phyloP scores from a whole-genome alignment of 192 early-diverging fungal genomes.

The Geosiphon pyriformis region DNA sequence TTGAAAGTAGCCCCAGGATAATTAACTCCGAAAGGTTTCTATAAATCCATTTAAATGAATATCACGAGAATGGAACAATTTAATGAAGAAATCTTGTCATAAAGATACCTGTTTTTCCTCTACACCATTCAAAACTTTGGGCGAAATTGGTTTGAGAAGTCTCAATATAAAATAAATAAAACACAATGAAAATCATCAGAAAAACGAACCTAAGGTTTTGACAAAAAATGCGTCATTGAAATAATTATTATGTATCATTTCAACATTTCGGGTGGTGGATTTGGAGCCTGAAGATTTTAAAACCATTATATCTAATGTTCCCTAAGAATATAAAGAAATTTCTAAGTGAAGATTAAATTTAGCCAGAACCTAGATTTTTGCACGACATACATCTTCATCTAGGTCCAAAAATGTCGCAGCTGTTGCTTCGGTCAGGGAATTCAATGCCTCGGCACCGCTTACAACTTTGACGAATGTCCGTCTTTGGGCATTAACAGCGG shows the following conservation, averaged over 20 bases:
- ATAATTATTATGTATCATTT: constrained; percentile 79
- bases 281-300: constrained; percentile 35
- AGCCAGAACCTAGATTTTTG: too few species aligned
- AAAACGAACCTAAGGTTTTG: constrained; percentile 69
- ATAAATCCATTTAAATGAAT: constrained; percentile 15
- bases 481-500: constrained; percentile 41
- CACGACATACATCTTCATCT: constrained; percentile 69
- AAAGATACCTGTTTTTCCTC: constrained; percentile 7
- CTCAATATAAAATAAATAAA: too few species aligned
- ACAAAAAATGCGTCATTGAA: constrained; percentile 94
- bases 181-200: too few species aligned
- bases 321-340: constrained; percentile 40
- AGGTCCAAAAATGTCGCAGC: constrained; percentile 83
- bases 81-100: background rate
- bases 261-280: constrained; percentile 43
- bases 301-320: constrained; percentile 75
- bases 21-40: constrained; percentile 76
- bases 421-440: constrained; percentile 42
- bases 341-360: constrained; percentile 5
- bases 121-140: constrained; percentile 17
- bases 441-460: constrained; percentile 59
- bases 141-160: constrained; percentile 29
- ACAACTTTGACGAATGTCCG: constrained; percentile 60
- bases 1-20: constrained; percentile 82
- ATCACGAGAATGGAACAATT: background rate